phyloP scores from a whole-genome alignment of 352 stramenopile genomes.

The Halophytophthora polymorphica region DNA sequence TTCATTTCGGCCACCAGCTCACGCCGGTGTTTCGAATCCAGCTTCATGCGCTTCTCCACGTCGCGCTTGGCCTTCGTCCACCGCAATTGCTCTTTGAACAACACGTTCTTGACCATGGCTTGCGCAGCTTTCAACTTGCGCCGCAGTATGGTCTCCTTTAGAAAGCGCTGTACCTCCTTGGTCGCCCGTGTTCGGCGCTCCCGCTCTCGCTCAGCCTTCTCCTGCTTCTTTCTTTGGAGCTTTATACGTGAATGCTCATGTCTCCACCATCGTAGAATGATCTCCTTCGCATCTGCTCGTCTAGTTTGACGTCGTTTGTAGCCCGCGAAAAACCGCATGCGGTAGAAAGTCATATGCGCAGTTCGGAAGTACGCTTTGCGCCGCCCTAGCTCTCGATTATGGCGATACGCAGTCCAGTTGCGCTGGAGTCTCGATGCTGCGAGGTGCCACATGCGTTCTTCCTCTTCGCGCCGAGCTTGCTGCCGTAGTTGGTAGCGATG shows the following conservation, averaged over 20 bases:
- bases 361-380: constrained; percentile 28
- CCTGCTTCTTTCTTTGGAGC: constrained; percentile 8
- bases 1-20: constrained; percentile 36
- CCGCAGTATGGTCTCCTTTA: constrained; percentile 42
- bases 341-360: constrained; percentile 43
- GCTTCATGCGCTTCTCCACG: constrained; percentile 30
- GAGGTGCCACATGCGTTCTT: constrained; percentile 1
- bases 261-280: constrained; percentile 48
- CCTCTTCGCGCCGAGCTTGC: constrained; percentile 7
- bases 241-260: constrained; percentile 9
- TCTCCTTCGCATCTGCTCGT: constrained; percentile 29
- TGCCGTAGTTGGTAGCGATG: constrained; percentile 8
- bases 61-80: constrained; percentile 46
- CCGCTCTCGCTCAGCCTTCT: constrained; percentile 13
- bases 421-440: constrained; percentile 26
- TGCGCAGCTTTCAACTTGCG: constrained; percentile 29
- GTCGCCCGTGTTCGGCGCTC: constrained; percentile 21
- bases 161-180: constrained; percentile 37
- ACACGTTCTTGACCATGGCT: constrained; percentile 28
- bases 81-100: constrained; percentile 45
- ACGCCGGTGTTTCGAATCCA: constrained; percentile 31
- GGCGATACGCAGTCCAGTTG: constrained; percentile 18
- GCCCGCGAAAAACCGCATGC: constrained; percentile 35
- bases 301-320: constrained; percentile 17
- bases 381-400: background rate